phyloP scores from a whole-genome alignment of 208 protist species.

The Trypanosoma melophagium region DNA sequence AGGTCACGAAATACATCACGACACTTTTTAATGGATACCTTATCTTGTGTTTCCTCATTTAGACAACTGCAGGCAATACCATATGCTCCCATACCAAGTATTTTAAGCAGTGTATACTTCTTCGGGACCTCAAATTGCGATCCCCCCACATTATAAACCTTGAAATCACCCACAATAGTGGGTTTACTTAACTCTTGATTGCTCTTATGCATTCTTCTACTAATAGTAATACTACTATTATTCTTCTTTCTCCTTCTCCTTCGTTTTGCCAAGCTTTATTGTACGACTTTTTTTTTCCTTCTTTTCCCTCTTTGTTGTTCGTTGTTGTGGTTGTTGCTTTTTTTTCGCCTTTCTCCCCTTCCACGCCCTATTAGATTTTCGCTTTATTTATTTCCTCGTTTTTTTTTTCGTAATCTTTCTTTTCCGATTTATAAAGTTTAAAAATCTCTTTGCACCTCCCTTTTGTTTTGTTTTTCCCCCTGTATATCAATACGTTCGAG shows the following conservation, averaged over 20 bases:
- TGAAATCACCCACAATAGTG: constrained; percentile 82
- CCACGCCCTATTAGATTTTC: not conserved
- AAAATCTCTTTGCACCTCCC: not conserved
- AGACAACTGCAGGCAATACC: constrained; percentile 94
- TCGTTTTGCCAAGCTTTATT: no score
- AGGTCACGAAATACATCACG: constrained; percentile 86
- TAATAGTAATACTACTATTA: no score
- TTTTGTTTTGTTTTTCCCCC: no score
- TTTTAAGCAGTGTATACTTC: constrained; percentile 83
- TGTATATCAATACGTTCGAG: no score
- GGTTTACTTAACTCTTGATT: constrained; percentile 81
- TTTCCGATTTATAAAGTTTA: constrained; percentile 1
- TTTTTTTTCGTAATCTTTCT: constrained; percentile 14
- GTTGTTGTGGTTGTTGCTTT: no score
- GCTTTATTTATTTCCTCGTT: not conserved
- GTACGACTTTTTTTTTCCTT: no score
- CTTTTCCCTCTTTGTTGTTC: no score
- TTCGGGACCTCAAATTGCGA: constrained; percentile 76
- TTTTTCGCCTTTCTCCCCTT: not conserved
- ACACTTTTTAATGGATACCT: constrained; percentile 90
- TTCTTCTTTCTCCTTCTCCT: no score
- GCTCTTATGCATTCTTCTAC: constrained; percentile 80
- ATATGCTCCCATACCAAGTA: constrained; percentile 96
- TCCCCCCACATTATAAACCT: constrained; percentile 86
- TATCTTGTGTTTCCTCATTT: constrained; percentile 75